Base-by-base conservation (phyloP, 768 basidiomycete genomes). In the Trametes coccinea region DNA sequence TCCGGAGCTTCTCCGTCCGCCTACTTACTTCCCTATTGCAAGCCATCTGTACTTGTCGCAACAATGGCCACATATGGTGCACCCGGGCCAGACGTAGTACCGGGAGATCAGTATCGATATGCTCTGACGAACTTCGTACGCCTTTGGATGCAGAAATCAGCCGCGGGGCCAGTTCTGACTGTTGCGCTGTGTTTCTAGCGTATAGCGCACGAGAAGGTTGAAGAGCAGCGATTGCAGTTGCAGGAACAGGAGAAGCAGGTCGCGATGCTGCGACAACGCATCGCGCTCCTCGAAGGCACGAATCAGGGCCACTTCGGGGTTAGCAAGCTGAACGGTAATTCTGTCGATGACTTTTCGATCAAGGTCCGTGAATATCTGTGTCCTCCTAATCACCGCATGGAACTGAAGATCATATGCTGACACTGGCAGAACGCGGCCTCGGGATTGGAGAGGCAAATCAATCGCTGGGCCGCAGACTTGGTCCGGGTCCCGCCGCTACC, bases 311-410 rank as follows among this genome's bases (percentile, higher is more conserved):
- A 53, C 34, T 40, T 66, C 75, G 43, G 76, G 74, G 55, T 77
- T 72, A 68, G 16, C 45, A 75, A 70, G 17, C 80, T 79, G 47
- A 82, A 83, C 61, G 83, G 84, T 29, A 85, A 82, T 68, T 87
- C 89, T 0, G 80, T 93, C 48, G 92, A 93, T 69, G 92, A 95
- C 72, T 93, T 93, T 73, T 92, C 92, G 4, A 93, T 95, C 77
- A 89, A 86, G 79, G 92, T 89, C 55, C 11, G 34, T 5, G 6
- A 11, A 5, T 37, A 5, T 11, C 34, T 37, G 34, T 11, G 34
- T 37, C 11, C 34, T 22, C 22, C 22, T 22, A 22, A 37, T 37
- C 34, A 5, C 34, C 34, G 11, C 34, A 37, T 37, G 6, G 34
- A 37, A 37, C 5, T 37, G 11, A 37, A 6, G 34, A 5, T 37